Percentiles rank a stretch among this genome's conserved stretches.
These are phyloP conservation scores for Quercus lobata DNA, from an alignment of 331 rosid species.

Conservation along the genomic window DNA sequence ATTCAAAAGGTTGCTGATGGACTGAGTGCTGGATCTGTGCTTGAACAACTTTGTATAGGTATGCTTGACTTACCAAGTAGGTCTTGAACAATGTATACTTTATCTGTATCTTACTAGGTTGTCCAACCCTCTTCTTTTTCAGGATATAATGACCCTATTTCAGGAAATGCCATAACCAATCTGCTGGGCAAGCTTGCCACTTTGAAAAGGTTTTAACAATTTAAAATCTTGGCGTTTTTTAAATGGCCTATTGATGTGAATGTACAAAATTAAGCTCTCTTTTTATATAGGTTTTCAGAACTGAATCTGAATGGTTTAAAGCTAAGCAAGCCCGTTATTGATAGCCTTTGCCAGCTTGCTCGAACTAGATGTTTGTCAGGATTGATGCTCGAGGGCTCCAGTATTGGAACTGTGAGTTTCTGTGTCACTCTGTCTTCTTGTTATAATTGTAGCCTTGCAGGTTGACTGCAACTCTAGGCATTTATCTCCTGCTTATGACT, in stretches of 20 bases:
- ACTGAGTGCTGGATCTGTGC: constrained; percentile 55
- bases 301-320: constrained; percentile 74
- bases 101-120: constrained; percentile 10
- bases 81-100: not conserved
- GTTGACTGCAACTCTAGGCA: constrained; percentile 11
- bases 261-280: not conserved
- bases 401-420: constrained; percentile 76
- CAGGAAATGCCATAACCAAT: constrained; percentile 54
- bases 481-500: constrained; percentile 18
- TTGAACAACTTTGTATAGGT: constrained; percentile 79
- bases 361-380: constrained; percentile 56
- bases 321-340: constrained; percentile 65
- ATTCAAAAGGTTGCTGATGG: constrained; percentile 74
- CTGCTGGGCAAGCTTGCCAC: constrained; percentile 71
- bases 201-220: constrained; percentile 50
- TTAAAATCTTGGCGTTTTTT: constrained; percentile 12
- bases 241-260: constrained; percentile 15
- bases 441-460: constrained; percentile 7
- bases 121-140: constrained; percentile 22
- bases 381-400: constrained; percentile 71
- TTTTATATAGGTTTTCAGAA: constrained; percentile 64
- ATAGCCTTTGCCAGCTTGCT: constrained; percentile 67
- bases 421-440: constrained; percentile 3
- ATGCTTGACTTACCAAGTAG: constrained; percentile 17
- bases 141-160: constrained; percentile 82